Evolutionary conservation across 2,329 filamentous ascomycete genomes (phyloP).

Genomic region (Penicillium capsulatum): DNA sequence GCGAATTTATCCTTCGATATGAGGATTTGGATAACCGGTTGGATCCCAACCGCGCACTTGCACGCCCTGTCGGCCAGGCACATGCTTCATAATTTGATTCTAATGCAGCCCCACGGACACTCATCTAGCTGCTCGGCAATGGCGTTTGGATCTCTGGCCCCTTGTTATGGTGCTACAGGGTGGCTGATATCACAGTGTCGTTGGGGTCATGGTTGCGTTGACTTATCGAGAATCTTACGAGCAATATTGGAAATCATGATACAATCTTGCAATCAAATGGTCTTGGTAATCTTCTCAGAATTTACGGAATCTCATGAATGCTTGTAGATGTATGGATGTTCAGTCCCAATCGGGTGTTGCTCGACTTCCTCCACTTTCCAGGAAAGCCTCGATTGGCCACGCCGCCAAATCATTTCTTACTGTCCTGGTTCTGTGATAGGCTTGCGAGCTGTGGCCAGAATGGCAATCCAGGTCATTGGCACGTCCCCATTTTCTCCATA

Average conservation of each 20-base stretch:
- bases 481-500: constrained; percentile 24
- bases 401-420: no score
- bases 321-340: not conserved
- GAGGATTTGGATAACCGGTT: constrained; percentile 48
- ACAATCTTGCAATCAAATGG: constrained; percentile 25
- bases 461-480: constrained; percentile 24
- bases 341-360: not conserved
- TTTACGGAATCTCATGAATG: not conserved
- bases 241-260: constrained; percentile 24
- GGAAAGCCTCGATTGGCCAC: no score
- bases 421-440: constrained; percentile 1
- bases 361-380: no score
- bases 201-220: constrained; percentile 23
- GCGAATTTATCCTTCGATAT: constrained; percentile 49
- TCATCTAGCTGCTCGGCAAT: constrained; percentile 26
- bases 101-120: constrained; percentile 9
- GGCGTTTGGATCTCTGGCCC: constrained; percentile 32
- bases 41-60: constrained; percentile 36
- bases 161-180: constrained; percentile 26
- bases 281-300: constrained; percentile 21
- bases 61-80: constrained; percentile 35
- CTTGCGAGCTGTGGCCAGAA: constrained; percentile 32
- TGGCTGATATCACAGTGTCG: constrained; percentile 23
- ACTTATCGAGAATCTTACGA: constrained; percentile 26
- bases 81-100: constrained; percentile 33